phyloP scores from a whole-genome alignment of 768 basidiomycete species.

The Flagelloscypha sp. region DNA sequence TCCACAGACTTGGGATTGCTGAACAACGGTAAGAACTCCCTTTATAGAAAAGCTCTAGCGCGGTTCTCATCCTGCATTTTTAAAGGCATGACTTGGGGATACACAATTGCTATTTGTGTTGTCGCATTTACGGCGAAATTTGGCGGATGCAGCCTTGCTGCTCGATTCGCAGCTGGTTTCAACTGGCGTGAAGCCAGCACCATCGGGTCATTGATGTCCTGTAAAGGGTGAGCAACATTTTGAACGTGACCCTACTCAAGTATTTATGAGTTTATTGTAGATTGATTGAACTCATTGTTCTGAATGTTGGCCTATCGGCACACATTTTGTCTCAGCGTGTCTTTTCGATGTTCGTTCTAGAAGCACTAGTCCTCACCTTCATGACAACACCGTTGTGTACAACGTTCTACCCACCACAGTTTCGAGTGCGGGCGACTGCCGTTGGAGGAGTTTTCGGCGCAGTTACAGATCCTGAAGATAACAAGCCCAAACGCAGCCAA shows the following conservation, averaged over 20 bases:
- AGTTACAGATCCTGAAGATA: conserved; percentile 31
- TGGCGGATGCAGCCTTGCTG: conserved; percentile 69
- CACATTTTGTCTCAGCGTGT: conserved; percentile 68
- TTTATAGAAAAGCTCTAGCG: not conserved
- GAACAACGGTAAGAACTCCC: conserved; percentile 45
- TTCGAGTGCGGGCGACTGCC: conserved; percentile 40
- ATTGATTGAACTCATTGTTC: conserved; percentile 88
- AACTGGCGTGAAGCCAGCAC: conserved; percentile 73
- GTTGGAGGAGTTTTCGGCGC: conserved; percentile 40
- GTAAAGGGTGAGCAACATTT: conserved; percentile 65
- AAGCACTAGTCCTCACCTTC: conserved; percentile 75
- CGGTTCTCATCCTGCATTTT: not conserved
- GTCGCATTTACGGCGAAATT: conserved; percentile 88
- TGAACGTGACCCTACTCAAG: too few species aligned
- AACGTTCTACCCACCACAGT: conserved; percentile 56
- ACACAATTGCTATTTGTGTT: conserved; percentile 67
- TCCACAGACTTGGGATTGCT: conserved; percentile 83
- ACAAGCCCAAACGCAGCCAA: conserved; percentile 7
- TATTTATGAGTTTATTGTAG: conserved; percentile 24
- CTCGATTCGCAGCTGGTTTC: conserved; percentile 61
- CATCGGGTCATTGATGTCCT: conserved; percentile 90
- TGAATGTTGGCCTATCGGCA: conserved; percentile 85
- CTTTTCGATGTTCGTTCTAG: conserved; percentile 94
- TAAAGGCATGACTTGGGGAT: conserved; percentile 78
- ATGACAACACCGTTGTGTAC: conserved; percentile 76